phyloP scores from a whole-genome alignment of 495 filamentous ascomycete genomes.

The Talaromyces thailandensis region DNA sequence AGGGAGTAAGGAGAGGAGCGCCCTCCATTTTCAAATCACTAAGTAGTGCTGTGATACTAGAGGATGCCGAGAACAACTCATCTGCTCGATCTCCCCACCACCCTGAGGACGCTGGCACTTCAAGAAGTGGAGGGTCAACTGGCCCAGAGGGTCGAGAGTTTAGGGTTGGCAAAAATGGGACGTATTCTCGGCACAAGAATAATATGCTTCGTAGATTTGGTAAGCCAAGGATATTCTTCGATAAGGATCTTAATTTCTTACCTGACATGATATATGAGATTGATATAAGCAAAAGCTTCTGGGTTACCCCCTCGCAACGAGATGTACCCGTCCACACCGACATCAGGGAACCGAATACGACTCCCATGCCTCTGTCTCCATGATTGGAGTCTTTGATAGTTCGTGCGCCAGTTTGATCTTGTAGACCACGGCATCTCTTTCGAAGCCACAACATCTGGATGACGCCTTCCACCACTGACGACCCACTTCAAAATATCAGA shows the following conservation, averaged over 20 bases:
- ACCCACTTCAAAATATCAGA: constrained; percentile 19
- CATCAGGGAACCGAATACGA: constrained; percentile 15
- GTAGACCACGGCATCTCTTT: constrained; percentile 14
- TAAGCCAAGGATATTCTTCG: background rate
- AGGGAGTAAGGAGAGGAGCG: constrained; percentile 11
- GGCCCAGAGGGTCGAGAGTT: constrained; percentile 12
- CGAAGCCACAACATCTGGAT: constrained; percentile 16
- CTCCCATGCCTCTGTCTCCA: constrained; percentile 15
- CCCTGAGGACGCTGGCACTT: constrained; percentile 11
- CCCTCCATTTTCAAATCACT: constrained; percentile 14
- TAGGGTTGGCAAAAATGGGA: constrained; percentile 14
- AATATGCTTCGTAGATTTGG: background rate
- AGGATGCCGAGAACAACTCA: constrained; percentile 13
- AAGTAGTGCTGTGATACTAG: constrained; percentile 11
- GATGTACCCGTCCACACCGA: constrained; percentile 11
- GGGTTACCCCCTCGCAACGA: constrained; percentile 10
- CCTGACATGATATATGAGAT: constrained; percentile 16
- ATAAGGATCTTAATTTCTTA: background rate
- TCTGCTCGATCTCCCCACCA: constrained; percentile 17
- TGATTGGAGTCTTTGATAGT: constrained; percentile 8
- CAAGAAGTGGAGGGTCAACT: constrained; percentile 13
- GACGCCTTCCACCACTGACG: constrained; percentile 15
- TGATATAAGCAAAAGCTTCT: constrained; percentile 18
- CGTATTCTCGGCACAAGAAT: constrained; percentile 18
- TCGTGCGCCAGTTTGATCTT: constrained; percentile 14